Evolutionary conservation across 306 rosid genomes (phyloP).

Genomic region (Cucurbita pepo): DNA sequence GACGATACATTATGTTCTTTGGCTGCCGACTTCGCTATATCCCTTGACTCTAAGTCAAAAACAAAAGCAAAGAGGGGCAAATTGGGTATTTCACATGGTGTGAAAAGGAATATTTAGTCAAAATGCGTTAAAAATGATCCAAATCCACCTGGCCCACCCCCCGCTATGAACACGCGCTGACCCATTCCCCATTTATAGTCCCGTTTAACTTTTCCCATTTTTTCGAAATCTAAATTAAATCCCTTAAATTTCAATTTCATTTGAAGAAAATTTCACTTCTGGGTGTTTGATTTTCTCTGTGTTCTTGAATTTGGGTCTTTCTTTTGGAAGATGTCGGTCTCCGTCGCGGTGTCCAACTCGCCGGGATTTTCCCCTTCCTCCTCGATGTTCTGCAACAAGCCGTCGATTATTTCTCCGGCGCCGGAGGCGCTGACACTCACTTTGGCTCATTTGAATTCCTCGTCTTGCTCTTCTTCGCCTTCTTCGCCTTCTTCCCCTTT

Average conservation of each 20-base stretch:
- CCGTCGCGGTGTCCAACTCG: conserved; percentile 57
- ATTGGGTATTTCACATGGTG: not conserved
- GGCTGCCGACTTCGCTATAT: not conserved
- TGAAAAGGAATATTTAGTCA: not conserved
- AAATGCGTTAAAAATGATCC: not conserved
- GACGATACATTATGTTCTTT: not conserved
- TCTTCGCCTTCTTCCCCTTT: conserved; percentile 69
- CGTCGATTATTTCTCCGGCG: conserved; percentile 32
- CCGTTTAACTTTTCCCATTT: not conserved
- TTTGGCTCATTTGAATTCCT: conserved; percentile 36
- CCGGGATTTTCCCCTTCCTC: conserved; percentile 72
- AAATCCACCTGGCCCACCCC: not conserved
- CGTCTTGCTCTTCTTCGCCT: conserved; percentile 34
- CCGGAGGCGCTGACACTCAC: conserved; percentile 30
- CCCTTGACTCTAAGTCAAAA: not conserved
- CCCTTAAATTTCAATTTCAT: not conserved
- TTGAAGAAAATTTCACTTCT: not conserved
- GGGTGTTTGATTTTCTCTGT: not conserved
- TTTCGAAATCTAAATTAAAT: not conserved
- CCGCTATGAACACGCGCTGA: conserved; percentile 4
- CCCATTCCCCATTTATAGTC: not conserved
- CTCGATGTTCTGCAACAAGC: conserved; percentile 37
- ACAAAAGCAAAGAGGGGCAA: not conserved
- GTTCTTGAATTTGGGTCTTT: not conserved
- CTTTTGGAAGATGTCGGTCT: conserved; percentile 41